These are phyloP conservation scores for Monosporascus cannonballus DNA, from an alignment of 2,329 filamentous ascomycete genomes.

Conservation along the genomic window DNA sequence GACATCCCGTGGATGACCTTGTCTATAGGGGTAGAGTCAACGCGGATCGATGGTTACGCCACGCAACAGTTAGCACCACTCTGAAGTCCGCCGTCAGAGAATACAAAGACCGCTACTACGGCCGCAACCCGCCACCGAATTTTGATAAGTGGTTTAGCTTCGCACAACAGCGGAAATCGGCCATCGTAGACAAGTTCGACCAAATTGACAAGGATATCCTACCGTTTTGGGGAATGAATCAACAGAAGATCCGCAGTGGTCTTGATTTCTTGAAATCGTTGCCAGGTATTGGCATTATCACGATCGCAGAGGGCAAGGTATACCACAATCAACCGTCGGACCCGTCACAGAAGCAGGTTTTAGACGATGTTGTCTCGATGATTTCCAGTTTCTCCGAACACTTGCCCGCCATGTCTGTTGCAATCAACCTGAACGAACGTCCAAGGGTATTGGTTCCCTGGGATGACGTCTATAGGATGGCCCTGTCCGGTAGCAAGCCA, in stretches of 20 bases:
- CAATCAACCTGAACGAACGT: constrained; percentile 74
- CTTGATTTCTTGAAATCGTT: constrained; percentile 33
- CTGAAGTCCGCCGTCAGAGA: constrained; percentile 40
- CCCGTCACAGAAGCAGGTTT: constrained; percentile 25
- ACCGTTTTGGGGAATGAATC: constrained; percentile 72
- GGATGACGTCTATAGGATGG: constrained; percentile 45
- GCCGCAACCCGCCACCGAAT: constrained; percentile 67
- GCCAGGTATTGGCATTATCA: constrained; percentile 41
- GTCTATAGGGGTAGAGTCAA: constrained; percentile 43
- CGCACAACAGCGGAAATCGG: constrained; percentile 60
- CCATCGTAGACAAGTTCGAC: constrained; percentile 74
- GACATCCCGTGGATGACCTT: constrained; percentile 43
- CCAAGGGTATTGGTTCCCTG: constrained; percentile 67
- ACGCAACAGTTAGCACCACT: constrained; percentile 41
- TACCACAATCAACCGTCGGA: constrained; percentile 29
- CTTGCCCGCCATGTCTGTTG: constrained; percentile 77
- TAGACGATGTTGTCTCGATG: constrained; percentile 54
- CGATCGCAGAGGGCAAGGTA: constrained; percentile 60
- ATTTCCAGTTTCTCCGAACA: constrained; percentile 65
- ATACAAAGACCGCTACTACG: constrained; percentile 49
- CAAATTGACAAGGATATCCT: constrained; percentile 69
- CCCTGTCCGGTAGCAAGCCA: constrained; percentile 22
- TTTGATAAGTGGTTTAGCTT: constrained; percentile 84
- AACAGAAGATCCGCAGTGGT: constrained; percentile 59
- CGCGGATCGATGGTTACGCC: constrained; percentile 42